Evolutionary conservation across 805 yeast species (phyloP).

Genomic region (Huiozyma sinensis): DNA sequence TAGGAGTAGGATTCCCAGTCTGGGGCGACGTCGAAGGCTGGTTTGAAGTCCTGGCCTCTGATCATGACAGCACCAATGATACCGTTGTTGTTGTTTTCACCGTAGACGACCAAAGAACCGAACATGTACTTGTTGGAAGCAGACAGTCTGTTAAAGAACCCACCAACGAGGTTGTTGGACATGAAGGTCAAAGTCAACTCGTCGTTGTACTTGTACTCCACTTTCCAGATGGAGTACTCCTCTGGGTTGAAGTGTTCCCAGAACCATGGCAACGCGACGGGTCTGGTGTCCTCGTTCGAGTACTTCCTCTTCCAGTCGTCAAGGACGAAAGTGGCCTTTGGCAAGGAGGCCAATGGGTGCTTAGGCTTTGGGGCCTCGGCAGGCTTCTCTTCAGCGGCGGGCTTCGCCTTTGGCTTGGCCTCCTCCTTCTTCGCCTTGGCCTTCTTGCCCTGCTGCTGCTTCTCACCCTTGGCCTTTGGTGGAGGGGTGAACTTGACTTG

Average conservation of each 20-base stretch:
- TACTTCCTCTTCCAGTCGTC: constrained; percentile 95
- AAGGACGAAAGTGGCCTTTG: constrained; percentile 55
- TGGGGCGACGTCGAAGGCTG: constrained; percentile 98
- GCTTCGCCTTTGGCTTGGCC: constrained; percentile 41
- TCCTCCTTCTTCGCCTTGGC: constrained; percentile 29
- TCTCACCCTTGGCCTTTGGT: constrained; percentile 31
- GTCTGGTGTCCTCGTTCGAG: constrained; percentile 96
- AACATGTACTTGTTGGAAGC: constrained; percentile 91
- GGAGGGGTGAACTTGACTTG: constrained; percentile 44
- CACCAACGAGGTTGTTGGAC: constrained; percentile 97
- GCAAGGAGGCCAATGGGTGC: constrained; percentile 84
- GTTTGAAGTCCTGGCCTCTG: constrained; percentile 83
- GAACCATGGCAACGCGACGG: constrained; percentile 92
- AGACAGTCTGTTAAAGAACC: constrained; percentile 90
- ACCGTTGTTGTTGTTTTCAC: constrained; percentile 98
- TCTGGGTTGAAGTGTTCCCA: constrained; percentile 88
- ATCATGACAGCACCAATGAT: constrained; percentile 88
- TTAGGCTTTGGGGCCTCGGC: constrained; percentile 48
- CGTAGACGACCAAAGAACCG: constrained; percentile 89
- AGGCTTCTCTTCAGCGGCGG: constrained; percentile 38
- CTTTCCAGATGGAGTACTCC: constrained; percentile 93
- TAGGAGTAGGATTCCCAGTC: constrained; percentile 93
- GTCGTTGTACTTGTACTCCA: constrained; percentile 94
- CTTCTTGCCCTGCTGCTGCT: constrained; percentile 30
- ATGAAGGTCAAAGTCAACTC: constrained; percentile 84